Evolutionary conservation across 306 rosid species (phyloP).

Genomic region (Cucumis melo): DNA sequence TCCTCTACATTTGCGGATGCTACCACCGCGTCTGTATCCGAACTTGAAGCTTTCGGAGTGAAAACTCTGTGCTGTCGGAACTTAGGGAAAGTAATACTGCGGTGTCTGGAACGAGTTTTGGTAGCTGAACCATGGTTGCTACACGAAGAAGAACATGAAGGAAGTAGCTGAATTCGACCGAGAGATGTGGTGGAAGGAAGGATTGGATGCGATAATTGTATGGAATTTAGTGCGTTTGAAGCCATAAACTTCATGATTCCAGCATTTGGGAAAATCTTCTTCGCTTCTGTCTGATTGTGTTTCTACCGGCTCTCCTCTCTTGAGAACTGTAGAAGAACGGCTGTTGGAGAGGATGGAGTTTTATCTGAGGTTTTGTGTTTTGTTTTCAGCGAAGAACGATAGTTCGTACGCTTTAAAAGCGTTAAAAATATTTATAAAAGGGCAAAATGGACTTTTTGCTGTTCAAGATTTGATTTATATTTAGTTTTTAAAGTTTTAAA

Average conservation of each 20-base stretch:
- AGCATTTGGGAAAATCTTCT: conserved; percentile 2
- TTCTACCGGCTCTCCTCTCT: not conserved
- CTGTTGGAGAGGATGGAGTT: not conserved
- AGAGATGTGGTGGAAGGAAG: conserved; percentile 26
- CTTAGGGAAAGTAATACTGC: not conserved
- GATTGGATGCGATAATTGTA: conserved; percentile 33
- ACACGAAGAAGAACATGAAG: conserved; percentile 6
- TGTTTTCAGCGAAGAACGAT: not conserved
- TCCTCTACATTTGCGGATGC: conserved; percentile 20
- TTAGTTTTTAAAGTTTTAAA: too few species aligned
- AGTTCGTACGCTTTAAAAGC: not conserved
- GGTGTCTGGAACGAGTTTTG: conserved; percentile 4
- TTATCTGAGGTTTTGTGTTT: conserved; percentile 13
- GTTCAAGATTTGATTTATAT: too few species aligned
- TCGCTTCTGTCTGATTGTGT: conserved; percentile 2
- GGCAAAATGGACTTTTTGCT: too few species aligned
- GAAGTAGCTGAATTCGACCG: conserved; percentile 13
- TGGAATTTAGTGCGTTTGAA: conserved; percentile 17
- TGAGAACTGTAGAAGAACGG: not conserved
- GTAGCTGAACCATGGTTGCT: conserved; percentile 18
- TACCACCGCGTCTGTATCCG: conserved; percentile 25
- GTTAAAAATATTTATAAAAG: too few species aligned
- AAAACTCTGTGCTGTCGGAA: conserved; percentile 20
- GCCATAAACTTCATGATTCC: conserved; percentile 38
- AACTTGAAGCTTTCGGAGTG: conserved; percentile 19